Base-by-base conservation (phyloP, 2,329 filamentous ascomycete species). In the Tolypocladium cylindrosporum region DNA sequence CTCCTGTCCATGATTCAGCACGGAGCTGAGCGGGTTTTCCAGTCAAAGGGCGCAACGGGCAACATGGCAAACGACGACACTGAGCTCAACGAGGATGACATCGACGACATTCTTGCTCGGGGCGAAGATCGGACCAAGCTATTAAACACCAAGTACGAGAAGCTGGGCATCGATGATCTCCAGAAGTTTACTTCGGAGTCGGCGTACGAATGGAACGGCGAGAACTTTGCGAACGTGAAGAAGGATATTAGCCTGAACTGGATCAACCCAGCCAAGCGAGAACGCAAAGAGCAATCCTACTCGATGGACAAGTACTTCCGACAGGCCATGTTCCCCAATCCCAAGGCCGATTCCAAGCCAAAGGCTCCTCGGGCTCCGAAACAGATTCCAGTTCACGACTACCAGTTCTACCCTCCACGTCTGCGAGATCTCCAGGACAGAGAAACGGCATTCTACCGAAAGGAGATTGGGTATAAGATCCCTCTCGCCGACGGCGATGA, bases 251-350 rank as follows among this genome's bases (percentile, higher is more conserved):
- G 90, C 54, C 83, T 97, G 63, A 92, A 80, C 68, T 99, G 95
- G 95, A 99, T 99, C 76, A 96, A 99, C 67, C 95, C 94, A 2
- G 87, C 93, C 19, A 99, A 99, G 79, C 92, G 94, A 73, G 95
- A 99, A 76, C 90, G 94, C 67, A 99, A 97, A 73, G 93, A 97
- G 69, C 91, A 97, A 70, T 91, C 91, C 6, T 99, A 99, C 71
- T 97, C 93, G 0, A 96, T 99, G 78, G 95, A 99, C 72, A 96
- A 97, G 73, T 99, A 99, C 76, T 99, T 97, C 75, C 88, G 93
- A 63, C 87, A 95, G 67, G 90, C 91, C 11, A 83, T 99, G 68
- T 89, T 89, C 66, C 80, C 80, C 13, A 81, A 84, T 41, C 94
- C 90, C 86, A 91, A 72, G 85, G 87, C 90, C 43, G 91, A 97